phyloP scores from a whole-genome alignment of 129 eudicot species.

The Helichrysum umbraculigerum region DNA sequence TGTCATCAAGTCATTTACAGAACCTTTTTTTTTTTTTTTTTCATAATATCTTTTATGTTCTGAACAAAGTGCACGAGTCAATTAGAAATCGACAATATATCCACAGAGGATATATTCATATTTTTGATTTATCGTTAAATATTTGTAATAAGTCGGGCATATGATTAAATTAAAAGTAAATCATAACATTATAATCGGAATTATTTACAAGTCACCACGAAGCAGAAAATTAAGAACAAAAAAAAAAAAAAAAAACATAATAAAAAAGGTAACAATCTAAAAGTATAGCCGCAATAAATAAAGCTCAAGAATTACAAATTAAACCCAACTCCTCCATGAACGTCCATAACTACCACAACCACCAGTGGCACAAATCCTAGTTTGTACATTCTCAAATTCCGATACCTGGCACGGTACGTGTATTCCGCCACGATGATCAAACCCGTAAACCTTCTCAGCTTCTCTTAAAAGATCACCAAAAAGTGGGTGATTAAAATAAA shows the following conservation, averaged over 20 bases:
- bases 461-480: conserved; percentile 67
- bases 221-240: not conserved
- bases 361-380: conserved; percentile 50
- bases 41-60: no score
- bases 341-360: conserved; percentile 39
- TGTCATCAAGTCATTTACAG: no score
- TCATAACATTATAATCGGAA: no score
- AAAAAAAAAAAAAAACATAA: not conserved
- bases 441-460: conserved; percentile 81
- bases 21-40: no score
- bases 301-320: not conserved
- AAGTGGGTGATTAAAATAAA: conserved; percentile 74
- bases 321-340: conserved; percentile 43
- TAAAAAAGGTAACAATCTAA: not conserved
- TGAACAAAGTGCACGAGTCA: no score
- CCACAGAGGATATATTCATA: no score
- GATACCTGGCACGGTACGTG: conserved; percentile 83
- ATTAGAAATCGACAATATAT: no score
- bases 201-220: not conserved
- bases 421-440: conserved; percentile 73
- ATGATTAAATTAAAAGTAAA: no score
- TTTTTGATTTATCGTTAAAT: no score
- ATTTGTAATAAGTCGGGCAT: no score
- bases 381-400: conserved; percentile 63
- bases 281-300: not conserved